phyloP scores from a whole-genome alignment of 1,284 basidiomycete species.

The Ceratobasidium sp. region DNA sequence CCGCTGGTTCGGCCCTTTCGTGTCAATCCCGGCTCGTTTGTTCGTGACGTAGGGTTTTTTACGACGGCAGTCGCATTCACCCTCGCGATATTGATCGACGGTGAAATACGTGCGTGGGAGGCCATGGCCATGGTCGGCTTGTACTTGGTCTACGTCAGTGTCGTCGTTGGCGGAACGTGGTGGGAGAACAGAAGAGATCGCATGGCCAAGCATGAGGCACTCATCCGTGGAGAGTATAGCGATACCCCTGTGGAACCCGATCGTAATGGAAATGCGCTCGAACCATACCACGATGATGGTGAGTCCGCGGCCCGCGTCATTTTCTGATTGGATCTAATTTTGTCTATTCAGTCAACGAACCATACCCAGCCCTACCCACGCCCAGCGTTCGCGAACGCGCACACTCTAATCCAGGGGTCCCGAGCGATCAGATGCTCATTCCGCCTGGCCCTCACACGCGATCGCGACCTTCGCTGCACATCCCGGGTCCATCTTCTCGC shows the following conservation, averaged over 20 bases:
- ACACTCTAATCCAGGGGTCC: slow-evolving; percentile 45
- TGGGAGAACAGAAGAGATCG: slow-evolving; percentile 66
- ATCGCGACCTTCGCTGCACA: slow-evolving; percentile 48
- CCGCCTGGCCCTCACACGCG: slow-evolving; percentile 2
- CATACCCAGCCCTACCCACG: slow-evolving; percentile 24
- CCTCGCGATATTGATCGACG: slow-evolving; percentile 81
- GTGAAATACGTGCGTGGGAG: slow-evolving; percentile 76
- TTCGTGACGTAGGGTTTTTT: slow-evolving; percentile 95
- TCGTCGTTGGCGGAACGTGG: slow-evolving; percentile 83
- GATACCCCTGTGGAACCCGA: slow-evolving; percentile 52
- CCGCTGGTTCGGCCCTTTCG: slow-evolving; percentile 94
- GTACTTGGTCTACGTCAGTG: slow-evolving; percentile 79
- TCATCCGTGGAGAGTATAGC: slow-evolving; percentile 67
- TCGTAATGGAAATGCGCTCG: slow-evolving; percentile 34
- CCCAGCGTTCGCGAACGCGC: slow-evolving; percentile 49
- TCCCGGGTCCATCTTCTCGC: slow-evolving; percentile 44
- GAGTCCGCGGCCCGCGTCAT: background rate
- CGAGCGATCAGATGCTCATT: slow-evolving; percentile 10
- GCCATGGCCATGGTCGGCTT: slow-evolving; percentile 74
- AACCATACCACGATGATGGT: slow-evolving; percentile 52
- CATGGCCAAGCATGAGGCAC: slow-evolving; percentile 57
- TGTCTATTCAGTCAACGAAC: background rate
- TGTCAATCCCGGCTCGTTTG: slow-evolving; percentile 80
- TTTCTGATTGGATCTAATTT: background rate
- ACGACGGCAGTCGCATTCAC: slow-evolving; percentile 77